Percentiles rank a stretch among this genome's conserved stretches.
phyloP scores from a whole-genome alignment of 768 basidiomycete genomes.

The Podaxis sp. region DNA sequence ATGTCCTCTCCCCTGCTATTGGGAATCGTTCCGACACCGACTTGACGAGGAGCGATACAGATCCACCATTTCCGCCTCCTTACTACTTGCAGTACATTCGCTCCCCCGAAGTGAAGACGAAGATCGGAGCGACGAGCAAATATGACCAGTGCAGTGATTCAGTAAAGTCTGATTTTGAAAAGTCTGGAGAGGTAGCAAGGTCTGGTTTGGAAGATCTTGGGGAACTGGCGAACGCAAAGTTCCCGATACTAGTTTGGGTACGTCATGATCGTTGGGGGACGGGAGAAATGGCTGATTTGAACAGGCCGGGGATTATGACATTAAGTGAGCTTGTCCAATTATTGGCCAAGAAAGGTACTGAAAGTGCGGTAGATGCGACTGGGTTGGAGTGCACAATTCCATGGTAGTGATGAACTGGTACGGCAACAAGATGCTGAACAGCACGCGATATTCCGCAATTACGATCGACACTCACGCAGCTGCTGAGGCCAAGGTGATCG shows the following conservation, averaged over 20 bases:
- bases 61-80: slow-evolving; percentile 4
- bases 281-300: background rate
- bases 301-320: slow-evolving; percentile 10
- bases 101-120: background rate
- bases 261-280: background rate
- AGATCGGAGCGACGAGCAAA: slow-evolving; percentile 1
- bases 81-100: slow-evolving; percentile 1
- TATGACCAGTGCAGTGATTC: slow-evolving; percentile 1
- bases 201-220: slow-evolving; percentile 1
- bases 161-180: background rate
- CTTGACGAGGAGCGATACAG: background rate
- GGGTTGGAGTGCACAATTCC: slow-evolving; percentile 6
- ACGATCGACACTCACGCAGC: background rate
- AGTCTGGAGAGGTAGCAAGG: slow-evolving; percentile 2
- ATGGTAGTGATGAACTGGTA: slow-evolving; percentile 10
- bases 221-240: slow-evolving; percentile 2
- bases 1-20: background rate
- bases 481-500: slow-evolving; percentile 2
- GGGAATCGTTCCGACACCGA: slow-evolving; percentile 6
- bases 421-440: slow-evolving; percentile 7
- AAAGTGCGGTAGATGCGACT: background rate
- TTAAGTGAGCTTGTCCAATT: background rate
- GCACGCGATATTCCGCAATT: background rate
- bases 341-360: background rate
- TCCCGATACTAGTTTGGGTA: slow-evolving; percentile 8